Conservation (phyloP, 192 early-diverging fungal genomes). For the Kickxella alabastrina region DNA sequence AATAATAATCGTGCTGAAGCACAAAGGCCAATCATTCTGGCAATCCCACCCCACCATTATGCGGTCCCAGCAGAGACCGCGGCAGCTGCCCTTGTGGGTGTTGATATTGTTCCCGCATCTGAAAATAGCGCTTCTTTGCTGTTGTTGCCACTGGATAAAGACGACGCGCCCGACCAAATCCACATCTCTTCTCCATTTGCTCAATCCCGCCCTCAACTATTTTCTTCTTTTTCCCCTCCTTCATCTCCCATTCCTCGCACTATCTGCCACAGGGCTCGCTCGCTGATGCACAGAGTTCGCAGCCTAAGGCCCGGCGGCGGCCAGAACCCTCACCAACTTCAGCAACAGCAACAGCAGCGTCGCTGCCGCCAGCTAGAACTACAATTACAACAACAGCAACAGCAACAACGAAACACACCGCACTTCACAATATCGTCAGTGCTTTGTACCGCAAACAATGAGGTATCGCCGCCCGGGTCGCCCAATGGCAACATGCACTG, state of each 20-base stretch:
- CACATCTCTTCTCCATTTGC: neutral
- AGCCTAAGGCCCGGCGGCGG: slow-evolving; percentile 7
- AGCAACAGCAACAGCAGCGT: neutral
- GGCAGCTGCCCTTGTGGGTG: no score
- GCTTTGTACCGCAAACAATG: slow-evolving; percentile 10
- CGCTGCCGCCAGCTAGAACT: neutral
- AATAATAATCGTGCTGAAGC: no score
- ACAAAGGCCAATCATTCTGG: no score
- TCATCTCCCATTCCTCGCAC: slow-evolving; percentile 33
- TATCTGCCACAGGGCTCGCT: slow-evolving; percentile 35
- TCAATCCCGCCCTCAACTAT: slow-evolving; percentile 13
- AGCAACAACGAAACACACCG: slow-evolving; percentile 1
- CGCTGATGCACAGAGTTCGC: slow-evolving; percentile 35
- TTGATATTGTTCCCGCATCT: no score
- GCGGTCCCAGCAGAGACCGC: no score
- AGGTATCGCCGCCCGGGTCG: neutral
- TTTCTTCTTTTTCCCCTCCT: slow-evolving; percentile 51
- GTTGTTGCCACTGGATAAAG: no score
- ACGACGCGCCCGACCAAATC: no score
- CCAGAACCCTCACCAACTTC: slow-evolving; percentile 4
- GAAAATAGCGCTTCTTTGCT: no score
- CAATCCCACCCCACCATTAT: no score
- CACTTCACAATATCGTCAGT: slow-evolving; percentile 21
- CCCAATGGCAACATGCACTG: neutral
- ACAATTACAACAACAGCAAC: slow-evolving; percentile 6